Evolutionary conservation across 2,329 filamentous ascomycete genomes (phyloP).

Genomic region (Arthrobotrys pseudoclavata): DNA sequence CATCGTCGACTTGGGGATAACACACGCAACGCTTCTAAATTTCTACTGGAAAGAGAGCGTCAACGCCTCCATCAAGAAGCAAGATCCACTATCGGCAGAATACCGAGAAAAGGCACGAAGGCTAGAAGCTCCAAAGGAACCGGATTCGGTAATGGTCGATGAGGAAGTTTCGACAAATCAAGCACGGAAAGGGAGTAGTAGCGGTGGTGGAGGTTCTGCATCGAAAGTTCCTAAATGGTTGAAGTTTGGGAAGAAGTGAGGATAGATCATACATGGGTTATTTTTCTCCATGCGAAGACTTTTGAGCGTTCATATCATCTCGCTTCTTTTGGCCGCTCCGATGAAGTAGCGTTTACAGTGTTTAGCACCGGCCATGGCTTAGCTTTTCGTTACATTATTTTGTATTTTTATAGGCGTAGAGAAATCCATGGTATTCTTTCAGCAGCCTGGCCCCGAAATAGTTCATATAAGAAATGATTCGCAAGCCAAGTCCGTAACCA

Average conservation of each 20-base stretch:
- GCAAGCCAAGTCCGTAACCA: no score
- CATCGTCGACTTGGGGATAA: conserved; percentile 55
- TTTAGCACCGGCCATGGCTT: neutral
- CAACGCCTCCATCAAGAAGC: conserved; percentile 44
- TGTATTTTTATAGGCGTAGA: neutral
- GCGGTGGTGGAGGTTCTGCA: conserved; percentile 29
- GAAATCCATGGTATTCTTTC: neutral
- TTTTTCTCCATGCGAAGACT: neutral
- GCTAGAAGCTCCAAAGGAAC: conserved; percentile 55
- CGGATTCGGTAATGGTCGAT: conserved; percentile 39
- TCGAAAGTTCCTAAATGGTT: conserved; percentile 58
- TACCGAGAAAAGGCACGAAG: conserved; percentile 55
- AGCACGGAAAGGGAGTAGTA: conserved; percentile 38
- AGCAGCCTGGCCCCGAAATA: neutral
- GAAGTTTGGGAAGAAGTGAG: conserved; percentile 58
- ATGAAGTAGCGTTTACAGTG: conserved; percentile 9
- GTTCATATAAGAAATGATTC: neutral
- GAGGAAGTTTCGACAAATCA: conserved; percentile 45
- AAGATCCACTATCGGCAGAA: conserved; percentile 51
- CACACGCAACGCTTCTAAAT: conserved; percentile 48
- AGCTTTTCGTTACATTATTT: neutral
- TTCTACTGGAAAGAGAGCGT: conserved; percentile 57
- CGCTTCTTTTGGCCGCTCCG: neutral
- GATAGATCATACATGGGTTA: neutral
- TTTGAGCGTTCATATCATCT: neutral